These are phyloP conservation scores for Houttuynia cordata DNA, from an alignment of 164 flowering plant genomes.

Conservation along the genomic window DNA sequence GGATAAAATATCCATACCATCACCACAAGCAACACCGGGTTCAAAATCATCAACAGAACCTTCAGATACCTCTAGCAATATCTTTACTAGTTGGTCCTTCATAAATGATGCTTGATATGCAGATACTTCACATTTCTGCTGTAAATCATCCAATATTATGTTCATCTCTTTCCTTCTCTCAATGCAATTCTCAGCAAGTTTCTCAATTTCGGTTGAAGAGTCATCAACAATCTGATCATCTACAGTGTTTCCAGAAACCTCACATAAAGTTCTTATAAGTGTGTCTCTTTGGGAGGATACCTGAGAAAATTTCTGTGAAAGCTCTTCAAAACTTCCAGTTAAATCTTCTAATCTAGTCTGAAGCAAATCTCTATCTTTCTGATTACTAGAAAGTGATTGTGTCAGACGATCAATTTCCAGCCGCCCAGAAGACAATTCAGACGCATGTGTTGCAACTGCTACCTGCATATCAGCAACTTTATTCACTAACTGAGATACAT, in stretches of 20 bases:
- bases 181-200: neutral
- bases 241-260: slow-evolving; percentile 5
- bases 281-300: slow-evolving; percentile 14
- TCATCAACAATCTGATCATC: slow-evolving; percentile 11
- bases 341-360: slow-evolving; percentile 40
- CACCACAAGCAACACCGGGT: neutral
- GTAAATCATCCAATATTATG: neutral
- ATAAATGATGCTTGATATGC: neutral
- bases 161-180: neutral
- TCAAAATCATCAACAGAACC: neutral
- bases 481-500: slow-evolving; percentile 30
- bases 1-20: neutral
- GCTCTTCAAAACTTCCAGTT: slow-evolving; percentile 26
- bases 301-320: slow-evolving; percentile 26
- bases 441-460: slow-evolving; percentile 10
- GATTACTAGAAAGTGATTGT: slow-evolving; percentile 36
- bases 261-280: slow-evolving; percentile 3
- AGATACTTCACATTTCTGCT: neutral
- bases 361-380: slow-evolving; percentile 50
- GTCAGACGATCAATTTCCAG: slow-evolving; percentile 41
- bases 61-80: neutral
- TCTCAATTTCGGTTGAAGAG: neutral
- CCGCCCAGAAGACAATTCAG: slow-evolving; percentile 21
- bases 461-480: slow-evolving; percentile 20
- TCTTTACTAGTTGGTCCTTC: neutral